Base-by-base conservation (phyloP, 352 stramenopile genomes). In the Phytophthora pseudosyringae region DNA sequence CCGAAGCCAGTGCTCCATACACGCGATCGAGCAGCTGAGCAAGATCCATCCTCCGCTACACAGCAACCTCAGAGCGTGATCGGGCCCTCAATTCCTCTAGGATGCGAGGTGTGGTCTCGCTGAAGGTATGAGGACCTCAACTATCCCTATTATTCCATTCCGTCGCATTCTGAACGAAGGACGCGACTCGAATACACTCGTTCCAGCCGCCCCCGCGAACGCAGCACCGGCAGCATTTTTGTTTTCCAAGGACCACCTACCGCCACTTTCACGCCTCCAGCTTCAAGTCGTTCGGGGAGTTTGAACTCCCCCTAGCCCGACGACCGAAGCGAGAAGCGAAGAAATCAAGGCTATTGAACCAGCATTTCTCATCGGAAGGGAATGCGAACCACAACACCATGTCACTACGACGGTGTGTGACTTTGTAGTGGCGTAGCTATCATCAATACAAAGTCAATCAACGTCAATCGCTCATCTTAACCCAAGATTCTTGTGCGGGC, bases 281-380 rank as follows among this genome's bases (percentile, higher is more conserved):
- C 25, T 71, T 63, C 44, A 45, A 44, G 56, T 71, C 64, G 64
- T 54, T 73, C 52, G 49, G 36, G 54, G 36, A 66, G 47, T 44
- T 59, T 59, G 53, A n/a, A 47, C 49, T 53, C 40, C 45, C 51
- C 64, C 64, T 73, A 39, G 45, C 64, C 51, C 51, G 46, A 9
- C 51, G 59, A 66, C 59, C 25, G 31, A 69, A 73, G 59, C 46
- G 10, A 67, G 52, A 29, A 32, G 33, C 21, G 11, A 45, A 5
- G 44, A 61, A 43, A 29, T 33, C 21, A 38, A 56, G 38, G 25
- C 26, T 28, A 56, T 32, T n/a, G 39, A 62, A 51, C 15, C 5
- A 47, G 44, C 60, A 68, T 73, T 67, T 67, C 54, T 71, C 69
- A 62, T 64, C 18, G 64, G 69, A 70, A 76, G 18, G 64, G 28